A percentile compares a stretch with the other conserved stretches of the same genome.
Evolutionary conservation across 2,329 filamentous ascomycete species (phyloP).

Genomic region (Didymella pinodella): DNA sequence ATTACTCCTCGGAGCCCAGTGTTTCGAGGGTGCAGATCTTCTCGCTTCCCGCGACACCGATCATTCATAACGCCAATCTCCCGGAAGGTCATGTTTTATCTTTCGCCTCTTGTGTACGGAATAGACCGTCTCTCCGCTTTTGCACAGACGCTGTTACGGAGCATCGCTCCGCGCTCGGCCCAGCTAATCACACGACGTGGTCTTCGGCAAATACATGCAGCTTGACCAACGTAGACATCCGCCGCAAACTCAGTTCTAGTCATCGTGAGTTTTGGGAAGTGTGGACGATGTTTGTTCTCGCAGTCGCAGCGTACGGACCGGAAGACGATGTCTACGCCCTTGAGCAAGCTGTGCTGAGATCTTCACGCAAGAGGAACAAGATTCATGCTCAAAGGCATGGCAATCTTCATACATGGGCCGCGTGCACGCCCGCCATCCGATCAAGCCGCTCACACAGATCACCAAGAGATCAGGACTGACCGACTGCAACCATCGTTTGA

Average conservation of each 20-base stretch:
- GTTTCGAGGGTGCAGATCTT: background rate
- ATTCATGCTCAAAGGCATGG: background rate
- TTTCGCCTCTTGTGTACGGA: background rate
- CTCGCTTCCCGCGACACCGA: background rate
- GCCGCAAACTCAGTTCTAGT: background rate
- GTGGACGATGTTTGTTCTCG: background rate
- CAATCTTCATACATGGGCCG: background rate
- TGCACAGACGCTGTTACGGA: background rate
- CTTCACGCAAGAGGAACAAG: background rate
- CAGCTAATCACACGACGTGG: background rate
- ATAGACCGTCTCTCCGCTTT: background rate
- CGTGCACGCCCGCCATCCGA: background rate
- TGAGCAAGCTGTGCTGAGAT: background rate
- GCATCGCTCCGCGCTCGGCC: background rate
- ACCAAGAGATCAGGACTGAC: background rate
- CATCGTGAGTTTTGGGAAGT: background rate
- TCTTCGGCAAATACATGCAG: background rate
- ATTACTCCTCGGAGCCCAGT: constrained; percentile 9
- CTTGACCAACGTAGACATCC: background rate
- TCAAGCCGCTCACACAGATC: background rate
- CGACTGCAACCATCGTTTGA: background rate
- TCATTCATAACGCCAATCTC: background rate
- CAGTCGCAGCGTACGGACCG: background rate
- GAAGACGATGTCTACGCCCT: background rate
- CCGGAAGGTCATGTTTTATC: background rate